A percentile compares a stretch with the other conserved stretches of the same genome.
Evolutionary conservation across 441 rosid species (phyloP).

Genomic region (Capsella rubella): DNA sequence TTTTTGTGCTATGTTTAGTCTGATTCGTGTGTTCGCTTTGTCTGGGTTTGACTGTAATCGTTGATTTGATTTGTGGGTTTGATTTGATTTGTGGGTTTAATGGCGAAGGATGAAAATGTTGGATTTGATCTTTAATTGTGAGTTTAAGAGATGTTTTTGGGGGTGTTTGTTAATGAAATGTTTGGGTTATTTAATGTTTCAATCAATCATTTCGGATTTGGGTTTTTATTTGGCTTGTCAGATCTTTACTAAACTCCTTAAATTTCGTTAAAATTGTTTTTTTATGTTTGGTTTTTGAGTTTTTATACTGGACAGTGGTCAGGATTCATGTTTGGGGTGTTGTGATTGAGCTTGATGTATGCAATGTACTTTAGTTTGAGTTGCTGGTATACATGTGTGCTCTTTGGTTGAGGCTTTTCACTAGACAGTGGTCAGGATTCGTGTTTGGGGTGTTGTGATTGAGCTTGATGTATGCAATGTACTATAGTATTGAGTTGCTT

Average conservation of each 20-base stretch:
- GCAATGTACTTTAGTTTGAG: constrained; percentile 26
- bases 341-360: constrained; percentile 20
- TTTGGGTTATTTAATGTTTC: constrained; percentile 13
- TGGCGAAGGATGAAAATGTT: constrained; percentile 9
- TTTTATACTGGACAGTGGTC: not conserved
- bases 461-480: constrained; percentile 25
- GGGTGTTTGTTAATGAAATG: not conserved
- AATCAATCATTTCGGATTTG: constrained; percentile 5
- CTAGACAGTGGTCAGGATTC: not conserved
- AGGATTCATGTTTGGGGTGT: not conserved
- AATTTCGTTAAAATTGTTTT: not conserved
- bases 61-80: constrained; percentile 27
- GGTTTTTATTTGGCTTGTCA: too few species aligned
- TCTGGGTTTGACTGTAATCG: constrained; percentile 22
- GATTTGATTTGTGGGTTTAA: constrained; percentile 24
- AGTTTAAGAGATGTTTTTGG: constrained; percentile 1
- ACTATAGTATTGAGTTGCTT: constrained; percentile 8
- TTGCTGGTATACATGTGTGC: not conserved
- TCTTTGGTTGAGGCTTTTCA: not conserved
- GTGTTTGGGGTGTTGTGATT: not conserved
- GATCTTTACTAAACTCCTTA: too few species aligned
- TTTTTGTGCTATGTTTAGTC: not conserved
- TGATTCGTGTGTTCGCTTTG: not conserved
- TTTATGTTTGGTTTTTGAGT: constrained; percentile 6
- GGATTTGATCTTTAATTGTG: constrained; percentile 11